Percentiles rank a stretch among this genome's conserved stretches.
phyloP scores from a whole-genome alignment of 257 asterid genomes.

The Echium plantagineum region DNA sequence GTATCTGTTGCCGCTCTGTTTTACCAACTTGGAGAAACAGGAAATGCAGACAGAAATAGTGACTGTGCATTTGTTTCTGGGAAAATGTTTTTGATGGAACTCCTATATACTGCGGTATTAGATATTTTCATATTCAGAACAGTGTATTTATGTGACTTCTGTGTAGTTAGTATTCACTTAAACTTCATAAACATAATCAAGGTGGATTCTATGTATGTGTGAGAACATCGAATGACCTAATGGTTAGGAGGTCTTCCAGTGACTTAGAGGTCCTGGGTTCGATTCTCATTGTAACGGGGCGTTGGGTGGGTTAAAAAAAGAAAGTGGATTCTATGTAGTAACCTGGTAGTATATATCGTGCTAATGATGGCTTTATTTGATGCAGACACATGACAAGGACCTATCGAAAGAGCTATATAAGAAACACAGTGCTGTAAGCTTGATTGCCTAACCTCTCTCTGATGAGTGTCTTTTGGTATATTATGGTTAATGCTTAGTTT shows the following conservation, averaged over 20 bases:
- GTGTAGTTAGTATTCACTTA: no score
- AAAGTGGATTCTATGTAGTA: no score
- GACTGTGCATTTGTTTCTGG: conserved; percentile 50
- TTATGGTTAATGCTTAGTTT: no score
- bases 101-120: conserved; percentile 61
- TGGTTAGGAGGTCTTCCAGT: no score
- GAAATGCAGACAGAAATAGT: conserved; percentile 21
- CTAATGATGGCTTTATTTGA: conserved; percentile 3
- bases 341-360: not conserved
- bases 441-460: not conserved
- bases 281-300: no score
- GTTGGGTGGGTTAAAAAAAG: no score
- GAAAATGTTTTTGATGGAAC: conserved; percentile 71
- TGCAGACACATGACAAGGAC: conserved; percentile 74
- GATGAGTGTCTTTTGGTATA: not conserved
- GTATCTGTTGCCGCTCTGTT: conserved; percentile 90
- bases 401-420: conserved; percentile 87
- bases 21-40: conserved; percentile 59
- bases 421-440: conserved; percentile 80
- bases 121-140: conserved; percentile 5
- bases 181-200: no score
- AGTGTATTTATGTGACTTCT: not conserved
- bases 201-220: no score
- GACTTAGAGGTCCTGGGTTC: no score
- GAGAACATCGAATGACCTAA: no score